Evolutionary conservation across 2,329 filamentous ascomycete species (phyloP).

Genomic region (Magnaporthales sp.): DNA sequence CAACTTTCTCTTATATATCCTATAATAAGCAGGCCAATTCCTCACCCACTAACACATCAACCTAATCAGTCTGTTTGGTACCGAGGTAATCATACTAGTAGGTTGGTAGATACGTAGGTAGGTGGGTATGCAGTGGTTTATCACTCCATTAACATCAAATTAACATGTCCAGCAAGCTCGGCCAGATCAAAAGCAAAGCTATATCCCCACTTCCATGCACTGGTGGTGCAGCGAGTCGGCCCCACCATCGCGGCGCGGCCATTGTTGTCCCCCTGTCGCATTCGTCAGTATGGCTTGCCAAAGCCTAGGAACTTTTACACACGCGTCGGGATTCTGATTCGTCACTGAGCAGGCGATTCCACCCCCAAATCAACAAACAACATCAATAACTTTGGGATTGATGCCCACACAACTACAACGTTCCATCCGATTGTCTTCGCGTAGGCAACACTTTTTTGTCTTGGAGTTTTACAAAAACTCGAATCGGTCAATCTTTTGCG

Average conservation of each 20-base stretch:
- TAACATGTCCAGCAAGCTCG: neutral
- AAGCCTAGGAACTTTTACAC: neutral
- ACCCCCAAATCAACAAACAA: neutral
- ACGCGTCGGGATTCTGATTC: neutral
- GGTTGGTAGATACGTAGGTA: too few relatives aligned
- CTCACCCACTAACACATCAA: too few relatives aligned
- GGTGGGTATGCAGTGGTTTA: too few relatives aligned
- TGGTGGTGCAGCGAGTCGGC: too few relatives aligned
- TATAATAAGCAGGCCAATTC: too few relatives aligned
- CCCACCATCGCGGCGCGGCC: neutral
- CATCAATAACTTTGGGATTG: neutral
- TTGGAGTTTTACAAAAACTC: neutral
- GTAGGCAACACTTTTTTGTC: neutral
- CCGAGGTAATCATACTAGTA: too few relatives aligned
- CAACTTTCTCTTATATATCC: too few relatives aligned
- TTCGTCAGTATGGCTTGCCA: neutral
- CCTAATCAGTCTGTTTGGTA: too few relatives aligned
- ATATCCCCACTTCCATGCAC: too few relatives aligned
- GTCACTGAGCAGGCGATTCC: neutral
- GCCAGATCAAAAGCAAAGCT: too few relatives aligned
- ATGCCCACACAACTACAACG: neutral
- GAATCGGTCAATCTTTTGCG: neutral
- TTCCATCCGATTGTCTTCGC: neutral
- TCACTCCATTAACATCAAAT: too few relatives aligned
- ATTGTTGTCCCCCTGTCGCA: neutral